Base-by-base conservation (phyloP, 129 eudicot species). In the Smallanthus sonchifolius region DNA sequence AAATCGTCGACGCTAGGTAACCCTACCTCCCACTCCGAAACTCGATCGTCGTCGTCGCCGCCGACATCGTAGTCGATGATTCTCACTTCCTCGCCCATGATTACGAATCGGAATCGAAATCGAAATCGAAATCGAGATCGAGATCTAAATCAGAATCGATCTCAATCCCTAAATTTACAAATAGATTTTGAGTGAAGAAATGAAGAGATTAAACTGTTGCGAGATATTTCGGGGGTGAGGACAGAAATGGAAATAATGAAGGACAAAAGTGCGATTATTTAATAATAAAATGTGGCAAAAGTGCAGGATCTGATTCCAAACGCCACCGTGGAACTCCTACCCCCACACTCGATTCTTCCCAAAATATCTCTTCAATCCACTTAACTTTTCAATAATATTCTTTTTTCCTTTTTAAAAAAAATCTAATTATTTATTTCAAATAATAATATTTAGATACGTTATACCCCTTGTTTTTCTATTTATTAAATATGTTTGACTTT, bases 1-100 rank as follows among this genome's bases (percentile, higher is more conserved):
- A 94, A 70, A 79, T 94, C 99, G 65, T 71, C 83, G 34, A 47
- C n/a, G 77, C 67, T 52, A 1, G 99, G 97, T 6, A 94, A 72
- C 2, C 97, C 99, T 15, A 28, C 76, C 83, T 90, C 99, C 99
- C 99, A 94, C 71, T 84, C 97, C n/a, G 75, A 52, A 32, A 87
- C 81, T 39, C 87, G 83, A 67, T 80, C 83, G 37, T 77, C 83
- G 17, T 55, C 79, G 13, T 73, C 51, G 14, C 78, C 77, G 72
- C 55, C 61, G 68, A 14, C 24, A 40, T 79, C 68, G 74, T 77
- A 75, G 69, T 48, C 79, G 65, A 56, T 74, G 32, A 76, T 71
- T 81, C 85, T 82, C 54, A 76, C 79, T 79, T 83, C 83, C 10
- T 70, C 70, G 0, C 77, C 89, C 78, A 67, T 79, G 69, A 65